These are phyloP conservation scores for Rhododendron simsii DNA, from an alignment of 148 eudicot species.

Conservation along the genomic window DNA sequence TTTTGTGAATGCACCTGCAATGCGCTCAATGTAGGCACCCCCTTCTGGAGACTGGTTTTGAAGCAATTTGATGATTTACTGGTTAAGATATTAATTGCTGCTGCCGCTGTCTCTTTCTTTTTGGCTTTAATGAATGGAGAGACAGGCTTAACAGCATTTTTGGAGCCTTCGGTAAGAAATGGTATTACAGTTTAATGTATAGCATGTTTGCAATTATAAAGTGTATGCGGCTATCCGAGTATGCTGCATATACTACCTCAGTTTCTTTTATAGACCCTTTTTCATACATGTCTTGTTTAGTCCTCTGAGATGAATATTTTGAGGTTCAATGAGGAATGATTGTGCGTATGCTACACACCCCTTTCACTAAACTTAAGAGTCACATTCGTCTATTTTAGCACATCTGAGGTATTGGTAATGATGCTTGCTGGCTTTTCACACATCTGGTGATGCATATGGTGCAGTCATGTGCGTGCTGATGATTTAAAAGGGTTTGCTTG, in stretches of 20 bases:
- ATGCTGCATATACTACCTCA: not conserved
- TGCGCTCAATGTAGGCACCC: constrained; percentile 66
- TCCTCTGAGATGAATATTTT: not conserved
- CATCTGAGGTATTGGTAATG: not conserved
- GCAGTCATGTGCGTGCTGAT: not conserved
- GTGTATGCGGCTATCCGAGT: not conserved
- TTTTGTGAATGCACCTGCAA: not conserved
- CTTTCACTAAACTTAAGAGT: not conserved
- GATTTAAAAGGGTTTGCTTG: not conserved
- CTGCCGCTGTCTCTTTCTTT: constrained; percentile 82
- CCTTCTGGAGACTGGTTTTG: constrained; percentile 91
- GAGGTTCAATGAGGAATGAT: not conserved
- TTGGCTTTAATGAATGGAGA: constrained; percentile 94
- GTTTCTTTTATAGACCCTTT: not conserved
- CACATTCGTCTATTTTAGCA: not conserved
- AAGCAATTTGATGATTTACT: constrained; percentile 98
- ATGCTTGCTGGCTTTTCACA: not conserved
- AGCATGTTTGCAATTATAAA: not conserved
- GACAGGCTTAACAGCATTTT: constrained; percentile 88
- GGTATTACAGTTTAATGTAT: not conserved
- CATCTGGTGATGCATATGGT: constrained; percentile 1
- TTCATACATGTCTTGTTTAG: not conserved
- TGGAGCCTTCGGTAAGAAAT: constrained; percentile 91
- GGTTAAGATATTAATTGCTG: constrained; percentile 93
- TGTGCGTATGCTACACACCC: not conserved